Evolutionary conservation across 2,329 filamentous ascomycete genomes (phyloP).

Genomic region (Daldinia sp.): DNA sequence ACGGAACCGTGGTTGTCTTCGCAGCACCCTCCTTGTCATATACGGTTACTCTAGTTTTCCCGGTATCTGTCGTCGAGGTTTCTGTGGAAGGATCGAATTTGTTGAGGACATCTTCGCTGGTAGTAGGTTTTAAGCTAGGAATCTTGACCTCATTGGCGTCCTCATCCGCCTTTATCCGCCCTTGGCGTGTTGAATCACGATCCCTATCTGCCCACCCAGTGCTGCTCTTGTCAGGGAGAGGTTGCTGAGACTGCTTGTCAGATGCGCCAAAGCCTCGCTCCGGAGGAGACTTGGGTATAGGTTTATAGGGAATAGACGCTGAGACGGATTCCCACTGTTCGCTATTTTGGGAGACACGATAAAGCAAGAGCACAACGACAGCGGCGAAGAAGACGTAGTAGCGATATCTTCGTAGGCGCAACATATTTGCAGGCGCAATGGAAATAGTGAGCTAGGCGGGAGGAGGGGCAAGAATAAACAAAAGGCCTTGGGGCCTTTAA

Average conservation of each 20-base stretch:
- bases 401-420: conserved; percentile 49
- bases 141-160: conserved; percentile 39
- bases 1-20: conserved; percentile 44
- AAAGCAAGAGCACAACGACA: conserved; percentile 47
- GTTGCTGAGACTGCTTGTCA: conserved; percentile 28
- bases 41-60: conserved; percentile 39
- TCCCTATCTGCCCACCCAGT: conserved; percentile 28
- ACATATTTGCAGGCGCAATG: conserved; percentile 38
- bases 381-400: conserved; percentile 49
- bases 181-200: conserved; percentile 37
- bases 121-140: conserved; percentile 43
- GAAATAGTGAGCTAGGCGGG: conserved; percentile 8
- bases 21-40: conserved; percentile 47
- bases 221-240: conserved; percentile 15
- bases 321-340: conserved; percentile 48
- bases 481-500: conserved; percentile 17
- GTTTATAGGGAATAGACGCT: conserved; percentile 41
- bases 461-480: conserved; percentile 23
- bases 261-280: conserved; percentile 28
- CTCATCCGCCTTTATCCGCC: conserved; percentile 36
- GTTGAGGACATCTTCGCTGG: conserved; percentile 27
- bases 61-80: conserved; percentile 30
- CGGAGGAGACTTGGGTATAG: conserved; percentile 31
- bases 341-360: conserved; percentile 44
- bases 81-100: conserved; percentile 35